Base-by-base conservation (phyloP, 257 asterid genomes). In the Nicotiana tabacum region DNA sequence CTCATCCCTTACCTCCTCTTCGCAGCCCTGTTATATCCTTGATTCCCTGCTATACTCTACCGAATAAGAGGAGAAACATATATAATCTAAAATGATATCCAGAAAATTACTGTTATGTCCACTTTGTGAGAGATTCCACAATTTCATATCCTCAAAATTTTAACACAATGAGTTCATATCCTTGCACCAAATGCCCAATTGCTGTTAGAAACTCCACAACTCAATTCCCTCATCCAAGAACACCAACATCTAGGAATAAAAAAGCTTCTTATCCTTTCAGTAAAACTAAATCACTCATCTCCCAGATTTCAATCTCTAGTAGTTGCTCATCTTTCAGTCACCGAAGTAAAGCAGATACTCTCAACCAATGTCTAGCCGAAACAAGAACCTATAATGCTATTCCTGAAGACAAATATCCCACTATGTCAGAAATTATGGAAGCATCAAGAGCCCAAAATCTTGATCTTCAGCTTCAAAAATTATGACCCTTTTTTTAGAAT, bases 401-500 rank as follows among this genome's bases (percentile, higher is more conserved):
- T 30, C 81, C 80, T 3, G 90, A 85, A 53, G 76, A 66, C 18
- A 66, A 82, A 18, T 74, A 66, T 5, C 97, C 99, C 61, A 89
- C 97, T 18, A 94, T 94, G 98, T 81, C 90, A 16, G 99, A 95
- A 46, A 95, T 95, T 81, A 39, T 92, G 78, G 88, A 85, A 24
- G 83, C 99, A 39, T 92, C 98, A 18, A 90, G 87, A 82, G 77
- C 87, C 27, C 98, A 95, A 86, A 95, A 92, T 77, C 94, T 95
- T 33, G 92, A 90, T 66, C 84, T 95, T 35, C 85, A 89, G 85
- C 89, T 95, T 12, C 90, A 84, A 46, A 90, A 87, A 27, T 29
- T 95, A 0, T 98, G 98, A 16, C 99, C 99, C 32, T 90, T 95
- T 81, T 21, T 95, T 92, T 90, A 88, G 97, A 82, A 91, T 95